Base-by-base conservation (phyloP, 2,329 filamentous ascomycete genomes). In the Tolypocladium ophioglossoides region DNA sequence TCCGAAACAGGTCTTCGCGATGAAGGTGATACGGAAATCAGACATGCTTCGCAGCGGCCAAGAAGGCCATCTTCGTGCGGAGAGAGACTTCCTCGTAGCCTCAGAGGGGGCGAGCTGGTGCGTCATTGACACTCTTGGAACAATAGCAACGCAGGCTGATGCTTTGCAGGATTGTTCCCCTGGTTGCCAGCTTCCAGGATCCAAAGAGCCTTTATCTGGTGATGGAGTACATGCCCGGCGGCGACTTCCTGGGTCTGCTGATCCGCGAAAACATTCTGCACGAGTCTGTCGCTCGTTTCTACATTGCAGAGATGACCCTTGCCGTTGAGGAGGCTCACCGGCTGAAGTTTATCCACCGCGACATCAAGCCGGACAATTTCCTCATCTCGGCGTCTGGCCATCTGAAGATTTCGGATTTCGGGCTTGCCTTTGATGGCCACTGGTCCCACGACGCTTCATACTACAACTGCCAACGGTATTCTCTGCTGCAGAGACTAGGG, bases 191-290 rank as follows among this genome's bases (percentile, higher is more conserved):
- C 64, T 97, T 97, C 60, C 90, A 97, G 68, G 94, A 97, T 66
- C 74, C 80, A 38, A 79, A 81, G 44, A 89, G 89, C 62, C 77
- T 99, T 7, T 97, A 97, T 63, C 81, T 99, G 7, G 87, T 96
- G 52, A 96, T 97, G 91, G 91, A 97, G 56, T 99, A 95, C 66
- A 96, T 96, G 90, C 86, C 95, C 2, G 94, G 92, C 0, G 92
- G 94, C 0, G 92, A 99, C 67, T 97, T 99, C 61, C 77, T 99
- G 0, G 89, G 89, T 1, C 71, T 96, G 0, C 73, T 99, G 18
- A 87, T 96, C 54, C 84, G 91, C 18, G 88, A 95, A 64, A 91
- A 94, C 57, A 82, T 89, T 2, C 76, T 99, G 2, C 83, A 83
- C 54, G 94, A 97, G 68, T 74, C 79, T 0, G 82, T 89, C 46